phyloP scores from a whole-genome alignment of 2,329 filamentous ascomycete genomes.

The Apiospora sp. region DNA sequence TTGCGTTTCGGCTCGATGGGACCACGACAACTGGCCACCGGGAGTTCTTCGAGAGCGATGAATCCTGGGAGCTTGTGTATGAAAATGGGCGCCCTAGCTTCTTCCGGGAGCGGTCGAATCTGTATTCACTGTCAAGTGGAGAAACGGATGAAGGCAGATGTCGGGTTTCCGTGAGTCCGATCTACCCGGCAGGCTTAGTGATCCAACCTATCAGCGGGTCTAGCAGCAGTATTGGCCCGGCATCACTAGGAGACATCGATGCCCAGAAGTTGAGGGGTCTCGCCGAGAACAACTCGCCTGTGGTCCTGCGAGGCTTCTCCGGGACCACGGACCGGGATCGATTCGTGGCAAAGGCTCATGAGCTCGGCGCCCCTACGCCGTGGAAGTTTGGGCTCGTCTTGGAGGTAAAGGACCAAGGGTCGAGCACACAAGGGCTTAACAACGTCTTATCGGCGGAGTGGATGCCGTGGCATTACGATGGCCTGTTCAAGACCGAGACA shows the following conservation, averaged over 20 bases:
- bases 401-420: constrained; percentile 58
- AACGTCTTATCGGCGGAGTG: constrained; percentile 62
- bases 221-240: constrained; percentile 36
- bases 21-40: constrained; percentile 49
- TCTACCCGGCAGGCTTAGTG: constrained; percentile 56
- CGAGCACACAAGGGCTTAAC: constrained; percentile 53
- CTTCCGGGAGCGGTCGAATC: constrained; percentile 56
- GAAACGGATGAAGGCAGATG: constrained; percentile 29
- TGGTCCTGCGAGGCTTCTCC: constrained; percentile 60
- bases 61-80: constrained; percentile 53
- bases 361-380: constrained; percentile 55
- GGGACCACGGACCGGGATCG: constrained; percentile 53
- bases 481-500: constrained; percentile 61
- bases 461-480: constrained; percentile 67
- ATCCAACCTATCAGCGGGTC: constrained; percentile 47
- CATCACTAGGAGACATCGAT: constrained; percentile 53
- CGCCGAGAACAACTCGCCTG: constrained; percentile 58
- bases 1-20: constrained; percentile 53
- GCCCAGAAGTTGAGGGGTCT: constrained; percentile 54
- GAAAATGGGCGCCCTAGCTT: constrained; percentile 55
- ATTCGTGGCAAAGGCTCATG: constrained; percentile 54
- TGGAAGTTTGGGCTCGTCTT: constrained; percentile 63
- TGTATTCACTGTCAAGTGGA: constrained; percentile 49
- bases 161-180: constrained; percentile 51
- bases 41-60: constrained; percentile 49